Percentiles rank a stretch among this genome's conserved stretches.
Conservation (phyloP, 2,329 filamentous ascomycete genomes). For the Hawksworthiomyces lignivorus region DNA sequence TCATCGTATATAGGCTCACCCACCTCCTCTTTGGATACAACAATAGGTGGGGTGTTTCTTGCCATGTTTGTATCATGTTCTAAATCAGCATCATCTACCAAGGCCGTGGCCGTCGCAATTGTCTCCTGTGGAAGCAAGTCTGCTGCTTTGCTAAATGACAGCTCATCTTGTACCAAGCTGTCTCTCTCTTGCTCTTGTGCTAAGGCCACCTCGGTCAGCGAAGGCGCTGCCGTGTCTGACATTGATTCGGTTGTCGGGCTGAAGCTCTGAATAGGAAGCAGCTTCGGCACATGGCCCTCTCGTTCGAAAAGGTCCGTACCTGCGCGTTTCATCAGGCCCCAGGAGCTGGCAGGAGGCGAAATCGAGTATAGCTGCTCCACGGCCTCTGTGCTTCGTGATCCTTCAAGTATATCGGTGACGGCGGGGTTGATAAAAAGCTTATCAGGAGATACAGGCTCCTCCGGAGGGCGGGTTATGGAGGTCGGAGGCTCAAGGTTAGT, state of each 20-base stretch:
- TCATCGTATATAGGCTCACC: neutral
- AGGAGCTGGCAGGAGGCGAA: slow-evolving; percentile 16
- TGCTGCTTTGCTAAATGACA: slow-evolving; percentile 27
- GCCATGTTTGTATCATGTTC: no score
- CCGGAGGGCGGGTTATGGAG: no score
- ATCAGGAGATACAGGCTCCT: no score
- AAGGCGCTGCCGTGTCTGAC: neutral
- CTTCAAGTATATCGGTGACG: slow-evolving; percentile 13
- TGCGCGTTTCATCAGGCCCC: slow-evolving; percentile 20
- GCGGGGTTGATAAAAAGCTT: slow-evolving; percentile 19
- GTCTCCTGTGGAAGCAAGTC: slow-evolving; percentile 15
- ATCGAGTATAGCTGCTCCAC: slow-evolving; percentile 6
- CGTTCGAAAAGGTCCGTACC: slow-evolving; percentile 20
- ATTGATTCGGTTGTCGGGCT: slow-evolving; percentile 15
- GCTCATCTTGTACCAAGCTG: slow-evolving; percentile 26
- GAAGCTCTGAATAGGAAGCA: slow-evolving; percentile 20
- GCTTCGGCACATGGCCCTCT: slow-evolving; percentile 24
- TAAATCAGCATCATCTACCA: slow-evolving; percentile 8
- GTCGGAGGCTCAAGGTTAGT: neutral
- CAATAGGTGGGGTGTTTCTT: no score
- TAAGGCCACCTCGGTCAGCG: slow-evolving; percentile 12
- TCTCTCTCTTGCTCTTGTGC: slow-evolving; percentile 27
- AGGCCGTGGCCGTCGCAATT: slow-evolving; percentile 28
- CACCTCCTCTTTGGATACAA: neutral
- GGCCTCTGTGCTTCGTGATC: slow-evolving; percentile 7